Evolutionary conservation across 768 basidiomycete genomes (phyloP).

Genomic region (Phaffia australis): DNA sequence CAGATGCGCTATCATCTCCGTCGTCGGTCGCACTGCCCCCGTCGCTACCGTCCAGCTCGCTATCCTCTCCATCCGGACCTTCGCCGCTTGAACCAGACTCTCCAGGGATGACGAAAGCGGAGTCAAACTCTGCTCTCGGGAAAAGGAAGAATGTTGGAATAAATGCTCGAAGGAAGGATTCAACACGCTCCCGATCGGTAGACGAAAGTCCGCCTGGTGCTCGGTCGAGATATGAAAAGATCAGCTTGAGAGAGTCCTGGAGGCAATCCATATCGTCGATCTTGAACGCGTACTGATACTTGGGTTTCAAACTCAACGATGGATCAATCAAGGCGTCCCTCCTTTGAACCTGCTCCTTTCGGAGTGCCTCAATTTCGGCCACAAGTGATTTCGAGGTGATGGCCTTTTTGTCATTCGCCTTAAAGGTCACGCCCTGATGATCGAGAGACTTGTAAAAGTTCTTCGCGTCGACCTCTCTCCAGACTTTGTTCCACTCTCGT

Average conservation of each 20-base stretch:
- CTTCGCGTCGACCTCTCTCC: conserved; percentile 88
- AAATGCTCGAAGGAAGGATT: conserved; percentile 72
- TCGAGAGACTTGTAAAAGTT: conserved; percentile 98
- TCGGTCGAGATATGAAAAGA: conserved; percentile 83
- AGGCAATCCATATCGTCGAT: conserved; percentile 69
- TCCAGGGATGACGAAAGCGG: conserved; percentile 31
- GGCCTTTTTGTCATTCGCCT: conserved; percentile 74
- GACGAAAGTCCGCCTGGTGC: conserved; percentile 55
- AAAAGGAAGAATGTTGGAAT: conserved; percentile 65
- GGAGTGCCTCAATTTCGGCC: conserved; percentile 36
- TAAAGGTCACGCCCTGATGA: conserved; percentile 89
- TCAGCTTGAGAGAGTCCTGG: conserved; percentile 78
- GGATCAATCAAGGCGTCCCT: conserved; percentile 42
- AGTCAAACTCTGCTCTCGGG: conserved; percentile 41
- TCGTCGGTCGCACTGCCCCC: conserved; percentile 30
- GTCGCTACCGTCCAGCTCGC: conserved; percentile 57
- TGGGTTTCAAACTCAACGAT: conserved; percentile 67
- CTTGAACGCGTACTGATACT: conserved; percentile 65
- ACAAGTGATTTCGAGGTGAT: conserved; percentile 37
- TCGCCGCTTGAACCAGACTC: conserved; percentile 3
- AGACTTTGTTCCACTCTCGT: conserved; percentile 90
- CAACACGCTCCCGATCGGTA: conserved; percentile 69
- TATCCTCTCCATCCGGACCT: conserved; percentile 43
- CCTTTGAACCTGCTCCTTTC: conserved; percentile 37
- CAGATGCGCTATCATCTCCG: conserved; percentile 31